A percentile compares a stretch with the other conserved stretches of the same genome.
Conservation (phyloP, 2,329 filamentous ascomycete genomes). For the Talaromyces funiculosus region DNA sequence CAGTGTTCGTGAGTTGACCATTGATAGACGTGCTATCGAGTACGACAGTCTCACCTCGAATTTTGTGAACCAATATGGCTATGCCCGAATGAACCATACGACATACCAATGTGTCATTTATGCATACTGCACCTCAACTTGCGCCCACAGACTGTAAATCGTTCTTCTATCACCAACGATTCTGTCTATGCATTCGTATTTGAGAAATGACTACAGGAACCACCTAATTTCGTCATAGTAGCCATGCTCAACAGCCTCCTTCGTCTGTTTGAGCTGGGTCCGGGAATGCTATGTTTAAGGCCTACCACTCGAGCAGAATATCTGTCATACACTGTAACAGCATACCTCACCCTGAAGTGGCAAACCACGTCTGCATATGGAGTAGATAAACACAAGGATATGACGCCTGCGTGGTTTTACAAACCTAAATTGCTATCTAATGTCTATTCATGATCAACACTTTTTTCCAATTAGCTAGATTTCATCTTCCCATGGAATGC, state of each 20-base stretch:
- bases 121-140: constrained; percentile 9
- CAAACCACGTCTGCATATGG: neutral
- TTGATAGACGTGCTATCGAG: neutral
- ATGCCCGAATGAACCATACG: neutral
- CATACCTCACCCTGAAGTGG: neutral
- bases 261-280: neutral
- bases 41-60: neutral
- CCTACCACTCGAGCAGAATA: neutral
- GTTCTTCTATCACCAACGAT: neutral
- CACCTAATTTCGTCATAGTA: neutral
- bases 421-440: neutral
- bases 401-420: neutral
- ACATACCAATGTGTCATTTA: neutral
- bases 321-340: neutral
- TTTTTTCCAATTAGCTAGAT: constrained; percentile 19
- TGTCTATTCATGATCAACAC: neutral
- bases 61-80: neutral
- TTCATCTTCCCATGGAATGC: constrained; percentile 46
- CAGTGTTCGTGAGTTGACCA: neutral
- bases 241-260: neutral
- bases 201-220: neutral
- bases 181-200: neutral
- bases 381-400: neutral
- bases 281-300: neutral
- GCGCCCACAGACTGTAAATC: neutral